Evolutionary conservation across 148 eudicot species (phyloP).

Genomic region (Vaccinium darrowii): DNA sequence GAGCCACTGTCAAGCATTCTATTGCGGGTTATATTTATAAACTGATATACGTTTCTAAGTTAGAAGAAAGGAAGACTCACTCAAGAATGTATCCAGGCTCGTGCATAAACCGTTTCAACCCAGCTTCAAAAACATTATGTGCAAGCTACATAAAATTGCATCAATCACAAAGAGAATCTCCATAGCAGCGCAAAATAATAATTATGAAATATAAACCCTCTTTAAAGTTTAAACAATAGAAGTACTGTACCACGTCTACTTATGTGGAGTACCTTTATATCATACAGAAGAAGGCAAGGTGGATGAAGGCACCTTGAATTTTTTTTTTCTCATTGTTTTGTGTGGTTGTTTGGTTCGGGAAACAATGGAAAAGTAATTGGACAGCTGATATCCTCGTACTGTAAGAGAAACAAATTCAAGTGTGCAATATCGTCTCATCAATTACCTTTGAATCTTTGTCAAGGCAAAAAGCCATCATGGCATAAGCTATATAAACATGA

Average conservation of each 20-base stretch:
- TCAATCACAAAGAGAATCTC: constrained; percentile 13
- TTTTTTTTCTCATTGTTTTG: neutral
- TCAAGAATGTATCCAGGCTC: constrained; percentile 96
- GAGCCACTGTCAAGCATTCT: neutral
- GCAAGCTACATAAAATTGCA: constrained; percentile 64
- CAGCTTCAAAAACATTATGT: constrained; percentile 94
- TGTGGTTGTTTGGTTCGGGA: neutral
- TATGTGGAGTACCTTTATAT: neutral
- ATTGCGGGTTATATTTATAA: neutral
- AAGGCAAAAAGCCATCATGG: constrained; percentile 93
- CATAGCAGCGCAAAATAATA: neutral
- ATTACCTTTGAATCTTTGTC: constrained; percentile 96
- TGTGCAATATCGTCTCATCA: neutral
- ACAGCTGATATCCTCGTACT: constrained; percentile 2
- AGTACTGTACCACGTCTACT: neutral
- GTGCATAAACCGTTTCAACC: constrained; percentile 92
- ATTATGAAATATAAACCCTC: neutral
- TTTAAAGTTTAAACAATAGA: neutral
- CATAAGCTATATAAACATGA: constrained; percentile 95
- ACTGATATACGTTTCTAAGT: neutral
- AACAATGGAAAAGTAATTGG: neutral
- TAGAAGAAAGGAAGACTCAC: constrained; percentile 49
- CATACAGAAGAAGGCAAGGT: neutral
- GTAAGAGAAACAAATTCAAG: neutral
- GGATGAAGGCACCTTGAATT: neutral